Percentiles rank a stretch among this genome's conserved stretches.
Conservation (phyloP, 2,329 filamentous ascomycete species). For the Geoglossum cookeanum region DNA sequence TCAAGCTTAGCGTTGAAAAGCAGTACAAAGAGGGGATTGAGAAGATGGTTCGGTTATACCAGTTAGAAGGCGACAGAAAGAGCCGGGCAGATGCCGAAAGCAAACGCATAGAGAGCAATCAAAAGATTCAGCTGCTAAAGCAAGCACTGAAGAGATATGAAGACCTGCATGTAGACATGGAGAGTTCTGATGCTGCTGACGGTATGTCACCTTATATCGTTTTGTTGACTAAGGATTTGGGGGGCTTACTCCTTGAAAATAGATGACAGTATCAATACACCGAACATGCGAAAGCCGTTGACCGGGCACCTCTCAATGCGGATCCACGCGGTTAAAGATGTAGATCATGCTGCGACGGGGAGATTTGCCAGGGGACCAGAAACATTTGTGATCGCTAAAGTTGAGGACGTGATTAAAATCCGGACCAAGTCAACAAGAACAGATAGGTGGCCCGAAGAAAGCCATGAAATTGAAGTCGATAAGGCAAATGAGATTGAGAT, state of each 20-base stretch:
- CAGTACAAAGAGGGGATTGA: conserved; percentile 98
- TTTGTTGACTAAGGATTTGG: background rate
- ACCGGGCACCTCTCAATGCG: conserved; percentile 77
- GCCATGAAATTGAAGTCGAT: conserved; percentile 83
- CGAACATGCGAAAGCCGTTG: conserved; percentile 88
- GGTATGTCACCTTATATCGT: conserved; percentile 37
- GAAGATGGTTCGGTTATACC: conserved; percentile 96
- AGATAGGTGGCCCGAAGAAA: conserved; percentile 82
- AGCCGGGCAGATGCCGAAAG: conserved; percentile 85
- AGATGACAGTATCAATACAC: conserved; percentile 95
- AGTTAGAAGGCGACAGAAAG: conserved; percentile 93
- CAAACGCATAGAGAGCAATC: conserved; percentile 80
- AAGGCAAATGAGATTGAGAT: conserved; percentile 98
- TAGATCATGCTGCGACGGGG: conserved; percentile 70
- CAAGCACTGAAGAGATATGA: conserved; percentile 94
- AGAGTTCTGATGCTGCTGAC: conserved; percentile 55
- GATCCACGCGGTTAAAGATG: conserved; percentile 77
- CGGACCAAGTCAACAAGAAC: conserved; percentile 69
- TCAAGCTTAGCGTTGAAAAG: conserved; percentile 96
- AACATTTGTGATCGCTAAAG: conserved; percentile 90
- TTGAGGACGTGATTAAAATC: conserved; percentile 82
- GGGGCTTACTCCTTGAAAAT: conserved; percentile 13
- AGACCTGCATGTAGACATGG: conserved; percentile 88
- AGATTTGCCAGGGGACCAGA: conserved; percentile 81
- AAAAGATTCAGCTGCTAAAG: conserved; percentile 91